Percentiles rank a stretch among this genome's conserved stretches.
These are phyloP conservation scores for Vigna mungo DNA, from an alignment of 306 rosid species.

Conservation along the genomic window DNA sequence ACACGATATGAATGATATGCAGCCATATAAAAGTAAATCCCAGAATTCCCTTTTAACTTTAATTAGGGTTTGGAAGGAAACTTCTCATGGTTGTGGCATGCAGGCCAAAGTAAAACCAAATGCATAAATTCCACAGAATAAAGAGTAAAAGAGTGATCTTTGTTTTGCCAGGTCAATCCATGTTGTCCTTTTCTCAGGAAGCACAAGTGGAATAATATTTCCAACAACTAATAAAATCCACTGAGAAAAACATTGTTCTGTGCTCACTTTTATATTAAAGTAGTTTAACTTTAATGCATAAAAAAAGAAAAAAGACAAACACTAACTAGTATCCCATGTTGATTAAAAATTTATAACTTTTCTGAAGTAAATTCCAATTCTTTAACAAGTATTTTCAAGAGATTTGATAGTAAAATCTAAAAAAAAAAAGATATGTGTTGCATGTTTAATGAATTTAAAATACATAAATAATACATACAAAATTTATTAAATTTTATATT, in stretches of 20 bases:
- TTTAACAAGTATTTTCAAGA: no score
- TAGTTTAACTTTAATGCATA: neutral
- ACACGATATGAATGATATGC: no score
- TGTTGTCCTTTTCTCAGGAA: neutral
- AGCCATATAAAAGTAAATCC: slow-evolving; percentile 1
- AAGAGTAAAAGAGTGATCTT: neutral
- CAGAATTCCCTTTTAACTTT: neutral
- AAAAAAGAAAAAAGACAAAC: neutral
- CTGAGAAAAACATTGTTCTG: neutral
- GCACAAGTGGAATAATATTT: neutral
- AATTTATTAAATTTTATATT: no score
- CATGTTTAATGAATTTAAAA: no score
- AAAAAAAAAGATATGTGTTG: no score
- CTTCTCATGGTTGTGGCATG: neutral
- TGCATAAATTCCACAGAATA: neutral
- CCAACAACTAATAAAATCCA: neutral
- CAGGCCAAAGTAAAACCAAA: slow-evolving; percentile 9
- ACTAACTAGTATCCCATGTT: no score
- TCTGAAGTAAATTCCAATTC: no score
- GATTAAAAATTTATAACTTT: no score
- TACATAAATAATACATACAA: no score
- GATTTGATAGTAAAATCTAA: no score
- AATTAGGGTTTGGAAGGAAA: neutral
- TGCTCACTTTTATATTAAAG: neutral
- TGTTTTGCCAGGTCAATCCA: neutral